Conservation (phyloP, 176 grass and related monocot species). For the Carex pumila region DNA sequence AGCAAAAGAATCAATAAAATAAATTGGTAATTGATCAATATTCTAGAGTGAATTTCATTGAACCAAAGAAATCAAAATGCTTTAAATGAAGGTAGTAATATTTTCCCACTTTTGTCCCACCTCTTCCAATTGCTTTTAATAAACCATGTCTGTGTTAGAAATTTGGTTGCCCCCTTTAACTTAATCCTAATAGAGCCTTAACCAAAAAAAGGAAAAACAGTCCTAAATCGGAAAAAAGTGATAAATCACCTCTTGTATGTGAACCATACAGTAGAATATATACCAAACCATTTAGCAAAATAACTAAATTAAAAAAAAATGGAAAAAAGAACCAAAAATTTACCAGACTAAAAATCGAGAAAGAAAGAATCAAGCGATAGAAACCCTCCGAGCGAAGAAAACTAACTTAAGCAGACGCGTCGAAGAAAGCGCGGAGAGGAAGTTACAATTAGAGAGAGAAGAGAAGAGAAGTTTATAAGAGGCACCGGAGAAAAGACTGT, state of each 20-base stretch:
- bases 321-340: neutral
- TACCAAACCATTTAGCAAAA: neutral
- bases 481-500: neutral
- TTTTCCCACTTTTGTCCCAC: neutral
- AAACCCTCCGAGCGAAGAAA: conserved; percentile 2
- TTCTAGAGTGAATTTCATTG: neutral
- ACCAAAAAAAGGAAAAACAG: neutral
- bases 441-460: neutral
- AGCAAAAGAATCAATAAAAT: neutral
- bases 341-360: neutral
- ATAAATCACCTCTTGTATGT: neutral
- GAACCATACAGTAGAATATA: neutral
- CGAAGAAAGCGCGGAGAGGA: neutral
- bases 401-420: neutral
- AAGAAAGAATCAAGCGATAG: neutral
- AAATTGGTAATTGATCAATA: neutral
- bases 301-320: neutral
- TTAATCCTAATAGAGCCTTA: neutral
- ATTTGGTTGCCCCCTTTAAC: neutral
- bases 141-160: neutral
- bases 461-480: neutral
- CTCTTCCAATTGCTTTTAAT: neutral
- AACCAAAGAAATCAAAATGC: conserved; percentile 7
- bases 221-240: neutral
- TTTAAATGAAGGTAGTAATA: neutral